Base-by-base conservation (phyloP, 495 filamentous ascomycete species). In the Endocarpon pusillum region DNA sequence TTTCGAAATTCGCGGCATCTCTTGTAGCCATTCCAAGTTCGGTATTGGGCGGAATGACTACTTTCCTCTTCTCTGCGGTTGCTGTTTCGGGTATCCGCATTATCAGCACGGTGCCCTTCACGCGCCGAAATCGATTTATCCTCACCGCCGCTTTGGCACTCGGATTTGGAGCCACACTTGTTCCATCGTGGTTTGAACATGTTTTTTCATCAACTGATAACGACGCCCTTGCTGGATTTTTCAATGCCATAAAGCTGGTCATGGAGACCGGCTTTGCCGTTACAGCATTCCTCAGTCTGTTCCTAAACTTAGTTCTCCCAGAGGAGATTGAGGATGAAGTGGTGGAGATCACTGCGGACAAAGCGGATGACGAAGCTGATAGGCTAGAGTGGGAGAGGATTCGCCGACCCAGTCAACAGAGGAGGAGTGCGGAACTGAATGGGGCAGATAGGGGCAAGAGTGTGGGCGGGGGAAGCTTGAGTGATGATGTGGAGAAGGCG, bases 41-140 rank as follows among this genome's bases (percentile, higher is more conserved):
- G 1, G 83, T 92, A 1, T 61, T 93, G 3, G 85, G 85, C 33
- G 86, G 86, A 20, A 91, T 94, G 81, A 93, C 86, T 0, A 86
- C 82, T 1, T 93, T 93, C 56, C 64, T 94, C 11, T 93, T 93
- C 60, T 67, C 65, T 39, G 66, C 80, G 6, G 86, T 94, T 18
- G 78, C 81, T 12, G 72, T 91, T 11, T 89, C 80, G 1, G 86
- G 86, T 43, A 70, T 93, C 38, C 69, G 82, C 29, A 92, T 94
- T 43, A 81, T 89, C 45, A 60, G 71, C 17, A 76, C 73, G 6
- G 65, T 81, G 3, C 69, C 75, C 2, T 92, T 91, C 54, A 91
- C 72, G 19, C 71, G 84, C 4, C 76, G 84, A 34, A 93, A 82
- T 46, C 69, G 85, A 3, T 94, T 93, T 54, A 77, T 94, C 47